These are phyloP conservation scores for Lichtheimia ornata DNA, from an alignment of 371 early-diverging fungal genomes.

Conservation along the genomic window DNA sequence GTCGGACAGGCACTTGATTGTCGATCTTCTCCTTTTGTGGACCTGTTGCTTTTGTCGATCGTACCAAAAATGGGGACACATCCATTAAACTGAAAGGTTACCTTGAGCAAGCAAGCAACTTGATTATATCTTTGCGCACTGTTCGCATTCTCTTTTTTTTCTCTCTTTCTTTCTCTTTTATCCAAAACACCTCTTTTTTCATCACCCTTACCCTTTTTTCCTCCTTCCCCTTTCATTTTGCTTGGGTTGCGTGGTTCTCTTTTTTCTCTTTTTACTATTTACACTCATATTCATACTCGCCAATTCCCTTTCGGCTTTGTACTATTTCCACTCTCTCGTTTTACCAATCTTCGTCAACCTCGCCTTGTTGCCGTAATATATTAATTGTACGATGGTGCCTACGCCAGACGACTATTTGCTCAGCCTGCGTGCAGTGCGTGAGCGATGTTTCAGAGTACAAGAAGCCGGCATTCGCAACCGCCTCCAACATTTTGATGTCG, in stretches of 20 bases:
- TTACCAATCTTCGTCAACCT: neutral
- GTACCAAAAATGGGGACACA: neutral
- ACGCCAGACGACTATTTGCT: conserved; percentile 54
- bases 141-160: neutral
- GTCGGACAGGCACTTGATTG: neutral
- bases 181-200: neutral
- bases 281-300: neutral
- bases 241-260: conserved; percentile 5
- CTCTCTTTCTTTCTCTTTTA: conserved; percentile 4
- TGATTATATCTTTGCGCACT: neutral
- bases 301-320: neutral
- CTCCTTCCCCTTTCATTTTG: conserved; percentile 6
- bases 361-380: conserved; percentile 9
- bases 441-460: conserved; percentile 70
- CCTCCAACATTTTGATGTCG: conserved; percentile 74
- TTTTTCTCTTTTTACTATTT: conserved; percentile 1
- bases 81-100: conserved; percentile 4
- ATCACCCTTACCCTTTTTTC: conserved; percentile 1
- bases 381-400: conserved; percentile 22
- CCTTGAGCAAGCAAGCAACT: no score
- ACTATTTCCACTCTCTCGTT: neutral
- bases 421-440: conserved; percentile 78
- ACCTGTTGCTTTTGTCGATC: conserved; percentile 1
- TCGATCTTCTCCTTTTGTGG: conserved; percentile 4
- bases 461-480: conserved; percentile 54